These are phyloP conservation scores for Diaporthe velutina DNA, from an alignment of 2,329 filamentous ascomycete species.

Conservation along the genomic window DNA sequence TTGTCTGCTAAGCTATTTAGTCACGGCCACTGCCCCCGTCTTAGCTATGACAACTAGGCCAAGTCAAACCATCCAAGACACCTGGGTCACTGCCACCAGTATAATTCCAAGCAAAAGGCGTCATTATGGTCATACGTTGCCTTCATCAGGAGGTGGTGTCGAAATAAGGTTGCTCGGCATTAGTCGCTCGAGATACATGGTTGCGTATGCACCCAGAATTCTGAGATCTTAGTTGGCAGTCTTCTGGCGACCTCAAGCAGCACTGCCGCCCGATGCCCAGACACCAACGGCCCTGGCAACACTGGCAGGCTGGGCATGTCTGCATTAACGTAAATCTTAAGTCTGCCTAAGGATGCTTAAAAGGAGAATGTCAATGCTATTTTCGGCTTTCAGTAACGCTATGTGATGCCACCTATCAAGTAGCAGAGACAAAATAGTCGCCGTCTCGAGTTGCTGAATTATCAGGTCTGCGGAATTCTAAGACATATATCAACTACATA, in stretches of 20 bases:
- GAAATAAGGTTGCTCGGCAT: constrained; percentile 1
- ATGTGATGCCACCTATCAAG: too few relatives aligned
- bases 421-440: too few relatives aligned
- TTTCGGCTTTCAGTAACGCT: not conserved
- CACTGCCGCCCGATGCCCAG: constrained; percentile 14
- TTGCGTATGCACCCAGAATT: not conserved
- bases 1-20: not conserved
- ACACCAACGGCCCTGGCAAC: not conserved
- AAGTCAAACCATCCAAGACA: constrained; percentile 1
- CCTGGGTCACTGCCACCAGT: not conserved
- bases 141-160: not conserved
- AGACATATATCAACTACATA: too few relatives aligned
- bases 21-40: not conserved
- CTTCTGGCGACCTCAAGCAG: not conserved
- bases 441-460: not conserved
- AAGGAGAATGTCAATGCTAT: not conserved
- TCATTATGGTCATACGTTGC: not conserved
- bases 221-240: not conserved
- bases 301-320: not conserved
- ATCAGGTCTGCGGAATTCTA: not conserved
- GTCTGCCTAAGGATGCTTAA: too few relatives aligned
- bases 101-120: not conserved
- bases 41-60: not conserved
- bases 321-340: too few relatives aligned
- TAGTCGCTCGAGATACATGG: constrained; percentile 2